Base-by-base conservation (phyloP, 2,329 filamentous ascomycete genomes). In the Pseudogymnoascus sp. region DNA sequence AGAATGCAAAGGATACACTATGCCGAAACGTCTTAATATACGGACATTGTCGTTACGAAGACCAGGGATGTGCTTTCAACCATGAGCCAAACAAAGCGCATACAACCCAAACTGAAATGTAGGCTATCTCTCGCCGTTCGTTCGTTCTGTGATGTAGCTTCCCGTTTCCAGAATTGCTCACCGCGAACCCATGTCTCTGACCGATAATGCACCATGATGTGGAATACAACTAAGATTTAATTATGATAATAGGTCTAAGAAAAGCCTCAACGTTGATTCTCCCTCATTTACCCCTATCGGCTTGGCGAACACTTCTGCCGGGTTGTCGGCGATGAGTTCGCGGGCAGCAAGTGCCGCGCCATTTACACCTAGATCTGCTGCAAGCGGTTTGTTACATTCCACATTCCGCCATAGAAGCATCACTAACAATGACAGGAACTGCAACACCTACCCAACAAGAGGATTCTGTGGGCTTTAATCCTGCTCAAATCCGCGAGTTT, bases 21-120 rank as follows among this genome's bases (percentile, higher is more conserved):
- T 97, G 92, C 77, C 88, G 92, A 72, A 96, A 97, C 76, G 88
- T 97, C 65, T 83, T 92, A 65, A 96, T 97, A 70, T 96, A 96
- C 74, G 92, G 92, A 62, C 90, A 93, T 76, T 97, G 92, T 75
- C 88, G 91, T 67, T 96, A 92, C 76, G 90, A 95, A 78, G 91
- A 95, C 72, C 88, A 90, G 77, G 91, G 83, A 64, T 96, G 92
- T 77, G 86, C 89, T 67, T 96, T 95, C 77, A 94, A 92, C 72
- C 92, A 96, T 76, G 90, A 94, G 68, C 84, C 86, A 64, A 81
- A 84, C 68, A 91, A 87, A 75, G 77, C 79, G 66, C 78, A 77
- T 39, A 61, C 43, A 33, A 33, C 68, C 70, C 59, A 61, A 63
- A 45, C 59, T 23, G 61, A 63, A 41, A 61, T 43, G 61, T 63